phyloP scores from a whole-genome alignment of 441 rosid genomes.

The Biscutella auriculata region DNA sequence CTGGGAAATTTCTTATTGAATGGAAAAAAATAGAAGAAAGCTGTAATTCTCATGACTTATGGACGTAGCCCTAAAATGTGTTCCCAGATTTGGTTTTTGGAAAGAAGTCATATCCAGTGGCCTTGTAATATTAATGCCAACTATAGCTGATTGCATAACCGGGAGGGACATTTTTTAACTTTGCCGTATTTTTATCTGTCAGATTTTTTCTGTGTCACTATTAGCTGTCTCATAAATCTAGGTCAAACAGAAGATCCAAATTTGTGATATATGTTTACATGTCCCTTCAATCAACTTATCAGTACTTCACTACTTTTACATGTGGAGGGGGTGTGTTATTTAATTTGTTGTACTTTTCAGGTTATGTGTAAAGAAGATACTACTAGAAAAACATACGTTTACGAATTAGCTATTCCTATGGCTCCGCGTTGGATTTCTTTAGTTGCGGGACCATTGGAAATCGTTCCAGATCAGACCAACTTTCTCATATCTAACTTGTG shows the following conservation, averaged over 20 bases:
- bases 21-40: background rate
- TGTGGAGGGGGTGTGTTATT: background rate
- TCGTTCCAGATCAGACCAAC: conserved; percentile 62
- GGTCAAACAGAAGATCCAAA: background rate
- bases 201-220: background rate
- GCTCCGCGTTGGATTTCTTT: conserved; percentile 77
- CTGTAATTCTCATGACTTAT: background rate
- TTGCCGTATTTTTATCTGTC: background rate
- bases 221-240: background rate
- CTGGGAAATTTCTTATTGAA: background rate
- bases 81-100: background rate
- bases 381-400: conserved; percentile 75
- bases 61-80: background rate
- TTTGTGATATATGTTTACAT: background rate
- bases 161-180: background rate
- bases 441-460: conserved; percentile 81
- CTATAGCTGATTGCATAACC: background rate
- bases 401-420: conserved; percentile 72
- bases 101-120: background rate
- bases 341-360: conserved; percentile 27
- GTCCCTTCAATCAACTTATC: background rate
- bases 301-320: background rate
- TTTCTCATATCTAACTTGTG: conserved; percentile 73
- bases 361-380: conserved; percentile 84
- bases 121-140: background rate